These are phyloP conservation scores for Penicillium steckii DNA, from an alignment of 495 filamentous ascomycete species.

Conservation along the genomic window DNA sequence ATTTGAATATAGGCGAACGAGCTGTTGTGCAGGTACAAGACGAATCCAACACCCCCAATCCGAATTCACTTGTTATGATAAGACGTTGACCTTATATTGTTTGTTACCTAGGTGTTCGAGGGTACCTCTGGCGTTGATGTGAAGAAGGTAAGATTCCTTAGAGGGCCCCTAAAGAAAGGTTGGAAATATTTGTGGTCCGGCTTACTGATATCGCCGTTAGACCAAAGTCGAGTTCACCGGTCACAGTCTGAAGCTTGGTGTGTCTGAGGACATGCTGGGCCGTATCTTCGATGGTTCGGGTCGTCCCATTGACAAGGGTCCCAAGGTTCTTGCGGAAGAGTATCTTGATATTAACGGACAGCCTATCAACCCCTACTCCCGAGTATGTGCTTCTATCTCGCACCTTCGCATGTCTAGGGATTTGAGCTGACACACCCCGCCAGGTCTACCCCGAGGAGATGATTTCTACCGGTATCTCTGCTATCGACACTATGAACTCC, in stretches of 20 bases:
- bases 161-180: neutral
- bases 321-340: conserved; percentile 96
- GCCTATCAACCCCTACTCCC: conserved; percentile 97
- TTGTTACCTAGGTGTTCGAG: conserved; percentile 79
- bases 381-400: conserved; percentile 58
- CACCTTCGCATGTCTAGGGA: neutral
- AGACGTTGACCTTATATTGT: conserved; percentile 23
- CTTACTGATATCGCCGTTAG: conserved; percentile 42
- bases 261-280: conserved; percentile 99
- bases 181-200: neutral
- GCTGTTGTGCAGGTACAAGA: conserved; percentile 81
- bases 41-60: neutral
- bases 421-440: conserved; percentile 16
- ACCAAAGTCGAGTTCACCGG: conserved; percentile 97
- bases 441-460: conserved; percentile 99
- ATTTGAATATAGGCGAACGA: conserved; percentile 63
- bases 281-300: conserved; percentile 98
- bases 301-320: conserved; percentile 96
- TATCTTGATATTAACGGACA: conserved; percentile 99
- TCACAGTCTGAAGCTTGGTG: conserved; percentile 94
- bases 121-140: conserved; percentile 97
- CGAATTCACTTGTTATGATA: conserved; percentile 5
- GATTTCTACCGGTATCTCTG: conserved; percentile 99
- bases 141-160: conserved; percentile 69
- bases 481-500: conserved; percentile 99